Evolutionary conservation across 2,329 filamentous ascomycete species (phyloP).

Genomic region (Microascus cirrosus): DNA sequence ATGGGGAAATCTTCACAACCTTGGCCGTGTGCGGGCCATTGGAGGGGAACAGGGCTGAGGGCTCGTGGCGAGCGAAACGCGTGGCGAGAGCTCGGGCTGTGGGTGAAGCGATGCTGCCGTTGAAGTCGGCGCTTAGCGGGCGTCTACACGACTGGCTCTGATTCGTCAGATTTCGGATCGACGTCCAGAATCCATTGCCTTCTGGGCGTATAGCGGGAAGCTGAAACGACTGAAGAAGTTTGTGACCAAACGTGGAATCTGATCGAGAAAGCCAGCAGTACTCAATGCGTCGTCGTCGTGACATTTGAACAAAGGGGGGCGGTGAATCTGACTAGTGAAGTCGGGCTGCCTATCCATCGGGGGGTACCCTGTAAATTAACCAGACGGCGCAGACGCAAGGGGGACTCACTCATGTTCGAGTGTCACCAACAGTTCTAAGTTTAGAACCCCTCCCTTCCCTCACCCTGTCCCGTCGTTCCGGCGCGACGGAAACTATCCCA

Average conservation of each 20-base stretch:
- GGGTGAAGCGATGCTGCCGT: neutral
- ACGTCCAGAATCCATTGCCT: neutral
- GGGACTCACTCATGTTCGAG: neutral
- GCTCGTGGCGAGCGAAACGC: neutral
- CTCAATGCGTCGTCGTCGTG: neutral
- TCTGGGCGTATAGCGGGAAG: neutral
- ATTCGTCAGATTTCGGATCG: neutral
- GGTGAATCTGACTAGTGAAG: neutral
- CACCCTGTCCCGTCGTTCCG: neutral
- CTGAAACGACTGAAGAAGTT: neutral
- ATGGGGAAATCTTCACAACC: neutral
- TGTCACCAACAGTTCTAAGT: neutral
- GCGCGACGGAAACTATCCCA: neutral
- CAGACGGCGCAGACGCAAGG: neutral
- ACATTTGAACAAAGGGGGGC: neutral
- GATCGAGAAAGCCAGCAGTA: too few relatives aligned
- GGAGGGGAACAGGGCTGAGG: neutral
- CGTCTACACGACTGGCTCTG: neutral
- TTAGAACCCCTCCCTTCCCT: neutral
- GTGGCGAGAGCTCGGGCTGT: too few relatives aligned
- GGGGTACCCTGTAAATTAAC: neutral
- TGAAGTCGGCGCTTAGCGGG: constrained; percentile 3
- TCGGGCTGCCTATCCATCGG: neutral
- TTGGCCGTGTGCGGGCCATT: neutral
- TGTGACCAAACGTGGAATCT: too few relatives aligned